Evolutionary conservation across 495 filamentous ascomycete genomes (phyloP).

Genomic region (Aspergillus cristatus): DNA sequence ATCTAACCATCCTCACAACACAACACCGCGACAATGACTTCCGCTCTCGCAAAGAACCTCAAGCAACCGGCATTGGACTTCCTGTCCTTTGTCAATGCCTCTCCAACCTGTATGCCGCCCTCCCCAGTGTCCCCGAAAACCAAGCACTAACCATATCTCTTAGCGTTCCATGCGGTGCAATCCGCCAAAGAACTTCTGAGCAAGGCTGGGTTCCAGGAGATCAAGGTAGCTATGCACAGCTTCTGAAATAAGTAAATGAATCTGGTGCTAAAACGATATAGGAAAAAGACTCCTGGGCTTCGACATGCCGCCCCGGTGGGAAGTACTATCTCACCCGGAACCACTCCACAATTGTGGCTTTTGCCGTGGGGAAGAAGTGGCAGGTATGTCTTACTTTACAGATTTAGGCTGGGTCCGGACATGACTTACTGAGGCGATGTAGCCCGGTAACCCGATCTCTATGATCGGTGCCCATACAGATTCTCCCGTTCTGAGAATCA

Average conservation of each 20-base stretch:
- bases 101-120: slow-evolving; percentile 71
- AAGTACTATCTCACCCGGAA: slow-evolving; percentile 97
- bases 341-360: slow-evolving; percentile 86
- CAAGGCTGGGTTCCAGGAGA: slow-evolving; percentile 74
- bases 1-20: no score
- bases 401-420: neutral
- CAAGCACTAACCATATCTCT: neutral
- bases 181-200: slow-evolving; percentile 64
- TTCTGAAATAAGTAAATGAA: no score
- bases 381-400: slow-evolving; percentile 34
- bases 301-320: slow-evolving; percentile 70
- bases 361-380: slow-evolving; percentile 89
- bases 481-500: slow-evolving; percentile 81
- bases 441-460: slow-evolving; percentile 84
- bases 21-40: slow-evolving; percentile 39
- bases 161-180: slow-evolving; percentile 91
- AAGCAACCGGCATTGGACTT: slow-evolving; percentile 69
- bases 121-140: no score
- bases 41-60: slow-evolving; percentile 33
- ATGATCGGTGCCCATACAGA: slow-evolving; percentile 98
- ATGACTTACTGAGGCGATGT: no score
- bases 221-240: slow-evolving; percentile 46
- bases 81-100: slow-evolving; percentile 86
- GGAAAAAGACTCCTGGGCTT: slow-evolving; percentile 85
- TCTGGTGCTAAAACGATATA: slow-evolving; percentile 13